Evolutionary conservation across 2,329 filamentous ascomycete genomes (phyloP).

Genomic region (Colletotrichum musae): DNA sequence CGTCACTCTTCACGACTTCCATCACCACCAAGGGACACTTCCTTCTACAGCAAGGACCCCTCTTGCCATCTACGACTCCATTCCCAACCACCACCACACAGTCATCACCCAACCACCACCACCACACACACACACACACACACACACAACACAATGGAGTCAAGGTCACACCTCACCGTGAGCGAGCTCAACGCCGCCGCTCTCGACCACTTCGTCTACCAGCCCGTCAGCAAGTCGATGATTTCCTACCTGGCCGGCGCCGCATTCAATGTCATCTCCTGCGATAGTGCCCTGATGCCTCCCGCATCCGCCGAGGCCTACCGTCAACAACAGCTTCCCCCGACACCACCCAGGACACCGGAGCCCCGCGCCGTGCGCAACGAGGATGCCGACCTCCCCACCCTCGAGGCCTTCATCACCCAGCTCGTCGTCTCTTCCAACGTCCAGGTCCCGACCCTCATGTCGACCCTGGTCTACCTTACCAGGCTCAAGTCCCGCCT

Average conservation of each 20-base stretch:
- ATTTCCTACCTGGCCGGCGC: conserved; percentile 82
- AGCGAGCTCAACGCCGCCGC: conserved; percentile 79
- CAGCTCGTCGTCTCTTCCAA: conserved; percentile 93
- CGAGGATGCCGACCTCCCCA: conserved; percentile 75
- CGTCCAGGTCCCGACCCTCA: conserved; percentile 96
- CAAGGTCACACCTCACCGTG: conserved; percentile 61
- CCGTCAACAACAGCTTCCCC: conserved; percentile 53
- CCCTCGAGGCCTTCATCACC: conserved; percentile 91
- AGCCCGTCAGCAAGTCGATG: conserved; percentile 82
- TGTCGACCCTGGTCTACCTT: conserved; percentile 97
- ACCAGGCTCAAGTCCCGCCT: conserved; percentile 86
- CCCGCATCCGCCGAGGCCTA: conserved; percentile 55
- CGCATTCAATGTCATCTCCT: conserved; percentile 84
- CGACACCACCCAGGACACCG: conserved; percentile 66
- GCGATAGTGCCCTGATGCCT: conserved; percentile 75
- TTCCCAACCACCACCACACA: conserved; percentile 42
- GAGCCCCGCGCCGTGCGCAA: conserved; percentile 60
- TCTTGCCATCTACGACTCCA: conserved; percentile 40
- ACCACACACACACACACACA: conserved; percentile 45
- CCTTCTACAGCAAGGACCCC: conserved; percentile 47
- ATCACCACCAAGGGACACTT: conserved; percentile 43
- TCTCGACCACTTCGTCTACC: conserved; percentile 85
- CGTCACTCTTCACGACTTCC: conserved; percentile 36
- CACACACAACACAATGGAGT: conserved; percentile 60
- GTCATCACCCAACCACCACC: conserved; percentile 40